phyloP scores from a whole-genome alignment of 495 filamentous ascomycete genomes.

The Xylaria scruposa region DNA sequence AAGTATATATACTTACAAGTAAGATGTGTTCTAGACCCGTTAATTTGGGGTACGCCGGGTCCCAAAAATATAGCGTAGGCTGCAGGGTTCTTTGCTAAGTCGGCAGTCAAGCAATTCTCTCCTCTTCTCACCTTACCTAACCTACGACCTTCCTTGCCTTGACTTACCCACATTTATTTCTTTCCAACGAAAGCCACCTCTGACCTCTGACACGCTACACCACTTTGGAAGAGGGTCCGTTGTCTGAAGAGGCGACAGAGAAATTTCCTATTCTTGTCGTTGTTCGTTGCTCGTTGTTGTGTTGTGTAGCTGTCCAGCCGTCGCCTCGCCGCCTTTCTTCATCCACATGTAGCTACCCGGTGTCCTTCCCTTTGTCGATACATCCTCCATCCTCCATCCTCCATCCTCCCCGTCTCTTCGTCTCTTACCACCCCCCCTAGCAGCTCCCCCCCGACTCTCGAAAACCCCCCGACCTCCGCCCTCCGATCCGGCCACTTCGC shows the following conservation, averaged over 20 bases:
- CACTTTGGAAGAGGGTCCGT: conserved; percentile 18
- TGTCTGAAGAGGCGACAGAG: conserved; percentile 3
- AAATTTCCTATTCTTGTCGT: conserved; percentile 17
- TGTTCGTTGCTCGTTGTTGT: neutral
- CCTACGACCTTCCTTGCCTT: neutral
- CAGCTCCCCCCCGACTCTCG: neutral
- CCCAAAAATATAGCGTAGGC: too few species aligned
- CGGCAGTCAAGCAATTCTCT: neutral
- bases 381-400: neutral
- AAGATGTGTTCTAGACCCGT: too few species aligned
- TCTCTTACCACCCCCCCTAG: neutral
- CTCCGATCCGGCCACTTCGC: conserved; percentile 45
- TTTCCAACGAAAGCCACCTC: neutral
- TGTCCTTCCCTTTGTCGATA: conserved; percentile 16
- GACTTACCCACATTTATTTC: conserved; percentile 20
- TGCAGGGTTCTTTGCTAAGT: neutral
- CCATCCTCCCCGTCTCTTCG: neutral
- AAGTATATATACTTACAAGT: too few species aligned
- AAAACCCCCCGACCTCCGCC: neutral
- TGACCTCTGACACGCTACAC: conserved; percentile 3
- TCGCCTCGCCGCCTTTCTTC: neutral
- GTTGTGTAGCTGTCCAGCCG: neutral
- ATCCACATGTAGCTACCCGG: conserved; percentile 19
- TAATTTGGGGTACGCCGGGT: too few species aligned
- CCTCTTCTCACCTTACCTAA: conserved; percentile 1